Percentiles rank a stretch among this genome's conserved stretches.
These are phyloP conservation scores for Lactuca sativa DNA, from an alignment of 129 eudicot genomes.

Conservation along the genomic window DNA sequence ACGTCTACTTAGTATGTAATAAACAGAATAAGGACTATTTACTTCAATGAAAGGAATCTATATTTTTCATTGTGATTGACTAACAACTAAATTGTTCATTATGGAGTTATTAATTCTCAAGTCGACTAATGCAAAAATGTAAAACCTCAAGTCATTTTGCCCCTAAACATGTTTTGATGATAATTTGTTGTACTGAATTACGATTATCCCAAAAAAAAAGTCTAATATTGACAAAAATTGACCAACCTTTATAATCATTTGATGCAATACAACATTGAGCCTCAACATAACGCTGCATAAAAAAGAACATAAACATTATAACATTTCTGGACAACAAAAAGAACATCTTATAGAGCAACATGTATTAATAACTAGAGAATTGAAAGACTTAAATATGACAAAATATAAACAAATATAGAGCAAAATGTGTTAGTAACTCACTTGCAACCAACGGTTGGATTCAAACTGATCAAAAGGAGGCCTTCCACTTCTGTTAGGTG, in stretches of 20 bases:
- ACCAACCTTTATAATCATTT: conserved; percentile 91
- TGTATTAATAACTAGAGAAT: neutral
- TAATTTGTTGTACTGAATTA: neutral
- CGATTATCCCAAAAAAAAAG: conserved; percentile 14
- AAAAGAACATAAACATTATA: conserved; percentile 2
- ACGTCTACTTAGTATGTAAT: neutral
- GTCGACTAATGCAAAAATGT: conserved; percentile 13
- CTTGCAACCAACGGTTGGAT: conserved; percentile 89
- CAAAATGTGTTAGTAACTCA: conserved; percentile 30
- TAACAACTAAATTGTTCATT: neutral
- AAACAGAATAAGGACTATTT: neutral
- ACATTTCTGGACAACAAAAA: conserved; percentile 1
- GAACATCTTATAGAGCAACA: neutral
- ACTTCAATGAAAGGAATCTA: neutral
- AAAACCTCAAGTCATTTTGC: neutral
- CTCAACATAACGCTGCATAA: conserved; percentile 87
- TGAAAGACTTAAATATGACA: conserved; percentile 9
- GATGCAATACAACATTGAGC: conserved; percentile 96
- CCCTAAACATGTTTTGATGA: neutral
- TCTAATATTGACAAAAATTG: conserved; percentile 8
- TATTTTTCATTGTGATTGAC: neutral
- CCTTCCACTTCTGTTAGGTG: conserved; percentile 80
- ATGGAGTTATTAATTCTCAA: neutral
- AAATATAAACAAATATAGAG: neutral
- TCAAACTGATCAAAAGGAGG: conserved; percentile 89